Evolutionary conservation across 331 rosid species (phyloP), one percentile per base, ranked within the genome.

Genomic region (Pyracantha coccinea): DNA sequence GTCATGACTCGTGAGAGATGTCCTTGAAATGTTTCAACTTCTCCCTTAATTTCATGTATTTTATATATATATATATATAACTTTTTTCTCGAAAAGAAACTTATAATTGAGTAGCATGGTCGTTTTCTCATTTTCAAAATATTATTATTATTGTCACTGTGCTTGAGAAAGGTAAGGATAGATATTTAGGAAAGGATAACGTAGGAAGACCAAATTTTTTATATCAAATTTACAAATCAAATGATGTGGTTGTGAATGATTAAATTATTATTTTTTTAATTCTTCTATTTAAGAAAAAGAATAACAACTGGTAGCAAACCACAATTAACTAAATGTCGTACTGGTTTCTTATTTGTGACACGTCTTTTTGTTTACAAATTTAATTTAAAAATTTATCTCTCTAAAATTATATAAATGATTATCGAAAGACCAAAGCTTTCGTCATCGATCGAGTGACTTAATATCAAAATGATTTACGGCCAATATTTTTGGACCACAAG

Each of bases 401-500:
- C 0, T 38, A 10, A 38, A 38, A 38, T 38, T 38, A 38, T 10
- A 1, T 38, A 38, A 38, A 38, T 38, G 4, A 38, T 68, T 77
- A 70, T 77, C 52, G 35, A 55, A 32, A 62, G 38, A 25, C 27
- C 69, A 65, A 63, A 52, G 69, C 67, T 81, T 79, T 83, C 82
- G 88, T 84, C 69, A 32, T 19, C 47, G 75, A 78, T 71, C 71
- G 24, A 77, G 86, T 78, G 84, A 85, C 71, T 74, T 71, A 52
- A 84, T 63, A 74, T 38, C 71, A 63, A 73, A 81, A 79, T 68
- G 76, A 73, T 29, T 29, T 55, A 52, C 41, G 45, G 55, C 72
- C 68, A 64, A 68, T 78, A 14, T 61, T 74, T 80, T 77, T 81
- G 85, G 85, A 75, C 77, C 78, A 78, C 80, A 32, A 58, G 78